Evolutionary conservation across 306 rosid species (phyloP).

Genomic region (Astragalus membranaceus): DNA sequence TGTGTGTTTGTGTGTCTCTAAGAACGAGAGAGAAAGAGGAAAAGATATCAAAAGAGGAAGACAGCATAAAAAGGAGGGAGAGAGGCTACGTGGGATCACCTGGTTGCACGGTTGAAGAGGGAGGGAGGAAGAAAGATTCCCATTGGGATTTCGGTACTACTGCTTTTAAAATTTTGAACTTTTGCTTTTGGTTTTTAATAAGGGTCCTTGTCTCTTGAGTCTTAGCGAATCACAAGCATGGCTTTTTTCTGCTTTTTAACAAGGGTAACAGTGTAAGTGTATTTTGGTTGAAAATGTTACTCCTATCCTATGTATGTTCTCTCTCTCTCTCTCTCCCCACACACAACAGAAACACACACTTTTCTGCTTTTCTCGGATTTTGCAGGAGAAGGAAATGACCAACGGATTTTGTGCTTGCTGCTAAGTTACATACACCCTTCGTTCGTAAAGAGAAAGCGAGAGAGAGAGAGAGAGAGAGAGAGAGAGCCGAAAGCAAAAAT

Average conservation of each 20-base stretch:
- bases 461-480: slow-evolving; percentile 34
- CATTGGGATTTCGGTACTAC: slow-evolving; percentile 40
- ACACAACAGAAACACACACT: slow-evolving; percentile 12
- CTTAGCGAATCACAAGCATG: slow-evolving; percentile 26
- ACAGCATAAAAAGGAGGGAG: slow-evolving; percentile 43
- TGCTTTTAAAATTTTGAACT: slow-evolving; percentile 36
- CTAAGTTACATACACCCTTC: not conserved
- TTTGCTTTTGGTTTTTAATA: slow-evolving; percentile 28
- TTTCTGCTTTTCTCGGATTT: slow-evolving; percentile 45
- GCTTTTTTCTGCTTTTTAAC: slow-evolving; percentile 41
- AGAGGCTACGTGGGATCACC: slow-evolving; percentile 41
- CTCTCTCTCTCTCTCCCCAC: not conserved
- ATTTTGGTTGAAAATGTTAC: slow-evolving; percentile 32
- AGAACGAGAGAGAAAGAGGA: slow-evolving; percentile 15
- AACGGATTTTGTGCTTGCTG: slow-evolving; percentile 21
- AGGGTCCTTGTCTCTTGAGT: slow-evolving; percentile 39
- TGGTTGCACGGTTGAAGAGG: slow-evolving; percentile 26
- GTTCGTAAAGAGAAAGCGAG: slow-evolving; percentile 1
- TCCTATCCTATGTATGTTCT: not conserved
- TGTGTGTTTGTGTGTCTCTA: not conserved
- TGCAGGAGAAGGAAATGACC: slow-evolving; percentile 30
- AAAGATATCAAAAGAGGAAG: slow-evolving; percentile 32
- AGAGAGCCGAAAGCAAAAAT: slow-evolving; percentile 45
- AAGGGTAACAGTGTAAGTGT: slow-evolving; percentile 26
- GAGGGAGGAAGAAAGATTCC: slow-evolving; percentile 76